A percentile compares a stretch with the other conserved stretches of the same genome.
Conservation (phyloP, 495 filamentous ascomycete species). For the Podospora sp. region DNA sequence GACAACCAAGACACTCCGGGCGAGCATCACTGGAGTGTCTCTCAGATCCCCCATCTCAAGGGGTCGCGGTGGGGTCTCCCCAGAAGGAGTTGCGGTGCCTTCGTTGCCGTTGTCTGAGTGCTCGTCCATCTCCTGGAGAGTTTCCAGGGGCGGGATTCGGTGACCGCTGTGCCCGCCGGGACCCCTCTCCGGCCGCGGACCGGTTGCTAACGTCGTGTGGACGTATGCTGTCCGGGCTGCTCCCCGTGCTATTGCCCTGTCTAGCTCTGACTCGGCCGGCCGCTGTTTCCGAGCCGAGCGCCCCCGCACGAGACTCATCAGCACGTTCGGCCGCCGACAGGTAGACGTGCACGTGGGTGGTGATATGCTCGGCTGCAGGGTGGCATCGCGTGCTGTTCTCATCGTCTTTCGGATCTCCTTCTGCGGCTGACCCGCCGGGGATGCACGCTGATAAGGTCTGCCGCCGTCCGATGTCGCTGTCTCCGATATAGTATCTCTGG, state of each 20-base stretch:
- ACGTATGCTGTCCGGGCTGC: conserved; percentile 33
- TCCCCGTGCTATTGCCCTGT: conserved; percentile 32
- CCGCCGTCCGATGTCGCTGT: conserved; percentile 17
- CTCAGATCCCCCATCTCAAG: neutral
- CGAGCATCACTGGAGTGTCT: neutral
- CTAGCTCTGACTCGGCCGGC: conserved; percentile 9
- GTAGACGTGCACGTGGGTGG: conserved; percentile 31
- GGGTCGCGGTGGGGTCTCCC: conserved; percentile 1
- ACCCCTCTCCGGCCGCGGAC: neutral
- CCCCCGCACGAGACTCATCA: conserved; percentile 7
- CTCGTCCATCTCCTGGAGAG: conserved; percentile 3
- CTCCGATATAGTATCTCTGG: conserved; percentile 34
- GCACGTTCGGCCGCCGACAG: conserved; percentile 12
- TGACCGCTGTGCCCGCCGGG: neutral
- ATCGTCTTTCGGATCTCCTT: conserved; percentile 36
- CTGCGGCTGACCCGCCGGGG: neutral
- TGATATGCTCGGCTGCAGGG: conserved; percentile 16
- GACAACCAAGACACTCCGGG: conserved; percentile 15
- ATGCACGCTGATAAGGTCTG: conserved; percentile 4
- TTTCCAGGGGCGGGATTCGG: neutral
- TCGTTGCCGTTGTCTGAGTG: conserved; percentile 17
- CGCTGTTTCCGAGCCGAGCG: conserved; percentile 4
- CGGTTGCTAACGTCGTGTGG: conserved; percentile 5
- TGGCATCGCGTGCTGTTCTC: conserved; percentile 15
- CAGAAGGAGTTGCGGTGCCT: conserved; percentile 26